These are phyloP conservation scores for Hippophae gyantsensis DNA, from an alignment of 306 rosid species.

Conservation along the genomic window DNA sequence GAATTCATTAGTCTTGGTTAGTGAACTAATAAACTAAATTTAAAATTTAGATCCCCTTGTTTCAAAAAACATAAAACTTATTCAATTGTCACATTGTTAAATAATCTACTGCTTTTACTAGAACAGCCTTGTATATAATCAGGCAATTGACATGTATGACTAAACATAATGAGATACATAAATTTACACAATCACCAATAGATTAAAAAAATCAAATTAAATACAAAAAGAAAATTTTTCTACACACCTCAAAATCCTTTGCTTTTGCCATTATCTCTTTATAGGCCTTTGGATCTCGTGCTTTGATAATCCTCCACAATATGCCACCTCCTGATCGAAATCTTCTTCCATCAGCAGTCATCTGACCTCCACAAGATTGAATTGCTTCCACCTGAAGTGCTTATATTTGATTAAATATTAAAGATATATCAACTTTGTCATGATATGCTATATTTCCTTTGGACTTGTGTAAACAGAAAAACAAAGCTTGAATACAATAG, in stretches of 20 bases:
- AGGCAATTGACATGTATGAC: background rate
- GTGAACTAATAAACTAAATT: background rate
- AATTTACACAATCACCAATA: background rate
- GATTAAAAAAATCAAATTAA: background rate
- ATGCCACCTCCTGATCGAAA: constrained; percentile 74
- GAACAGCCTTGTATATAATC: background rate
- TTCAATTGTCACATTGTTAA: background rate
- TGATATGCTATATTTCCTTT: background rate
- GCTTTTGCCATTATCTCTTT: constrained; percentile 84
- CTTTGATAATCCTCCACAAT: constrained; percentile 72
- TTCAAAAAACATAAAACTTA: background rate
- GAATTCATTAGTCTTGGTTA: background rate
- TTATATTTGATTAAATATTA: background rate
- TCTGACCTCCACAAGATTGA: constrained; percentile 84
- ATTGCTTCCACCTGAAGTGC: constrained; percentile 66
- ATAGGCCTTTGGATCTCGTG: constrained; percentile 70
- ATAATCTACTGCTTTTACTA: background rate
- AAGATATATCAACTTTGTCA: background rate
- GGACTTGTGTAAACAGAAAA: background rate
- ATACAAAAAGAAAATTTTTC: constrained; percentile 1
- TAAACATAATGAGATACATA: background rate
- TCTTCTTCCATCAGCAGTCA: constrained; percentile 68
- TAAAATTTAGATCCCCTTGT: background rate
- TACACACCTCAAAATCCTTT: constrained; percentile 71
- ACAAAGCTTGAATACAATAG: too few relatives aligned